These are phyloP conservation scores for Pichia sp. DNA, from an alignment of 1,139 yeast species.

Conservation along the genomic window DNA sequence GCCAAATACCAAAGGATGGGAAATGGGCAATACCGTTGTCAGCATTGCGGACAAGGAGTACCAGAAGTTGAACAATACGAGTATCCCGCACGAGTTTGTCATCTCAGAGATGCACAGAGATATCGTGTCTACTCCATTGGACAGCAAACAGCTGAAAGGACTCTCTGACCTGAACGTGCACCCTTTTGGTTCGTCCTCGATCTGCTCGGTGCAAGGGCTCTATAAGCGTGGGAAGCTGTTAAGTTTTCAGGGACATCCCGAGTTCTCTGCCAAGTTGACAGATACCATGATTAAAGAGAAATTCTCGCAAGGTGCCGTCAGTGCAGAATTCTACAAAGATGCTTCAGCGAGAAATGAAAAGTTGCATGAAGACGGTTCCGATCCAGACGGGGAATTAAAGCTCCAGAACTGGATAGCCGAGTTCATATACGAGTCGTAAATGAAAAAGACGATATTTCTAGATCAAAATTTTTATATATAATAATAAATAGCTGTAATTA, in stretches of 20 bases:
- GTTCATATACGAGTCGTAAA: constrained; percentile 2
- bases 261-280: constrained; percentile 46
- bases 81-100: constrained; percentile 27
- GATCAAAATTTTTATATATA: not conserved
- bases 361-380: constrained; percentile 19
- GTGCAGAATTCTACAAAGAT: constrained; percentile 22
- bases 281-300: constrained; percentile 32
- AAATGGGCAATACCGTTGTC: constrained; percentile 58
- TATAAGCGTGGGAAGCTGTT: constrained; percentile 41
- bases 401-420: constrained; percentile 9
- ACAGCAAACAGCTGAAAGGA: constrained; percentile 31
- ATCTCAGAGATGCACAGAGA: constrained; percentile 72
- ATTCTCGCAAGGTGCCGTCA: constrained; percentile 18
- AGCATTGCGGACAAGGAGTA: constrained; percentile 35
- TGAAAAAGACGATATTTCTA: not conserved
- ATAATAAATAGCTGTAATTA: not conserved
- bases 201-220: constrained; percentile 63
- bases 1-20: constrained; percentile 66
- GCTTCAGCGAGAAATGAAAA: constrained; percentile 22
- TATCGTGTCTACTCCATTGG: constrained; percentile 43
- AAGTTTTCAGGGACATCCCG: constrained; percentile 90
- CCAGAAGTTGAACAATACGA: constrained; percentile 24
- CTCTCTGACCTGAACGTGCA: constrained; percentile 24
- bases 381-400: constrained; percentile 7
- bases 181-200: constrained; percentile 47